These are phyloP conservation scores for Scheffersomyces cryptocercus DNA, from an alignment of 1,139 yeast genomes.

Conservation along the genomic window DNA sequence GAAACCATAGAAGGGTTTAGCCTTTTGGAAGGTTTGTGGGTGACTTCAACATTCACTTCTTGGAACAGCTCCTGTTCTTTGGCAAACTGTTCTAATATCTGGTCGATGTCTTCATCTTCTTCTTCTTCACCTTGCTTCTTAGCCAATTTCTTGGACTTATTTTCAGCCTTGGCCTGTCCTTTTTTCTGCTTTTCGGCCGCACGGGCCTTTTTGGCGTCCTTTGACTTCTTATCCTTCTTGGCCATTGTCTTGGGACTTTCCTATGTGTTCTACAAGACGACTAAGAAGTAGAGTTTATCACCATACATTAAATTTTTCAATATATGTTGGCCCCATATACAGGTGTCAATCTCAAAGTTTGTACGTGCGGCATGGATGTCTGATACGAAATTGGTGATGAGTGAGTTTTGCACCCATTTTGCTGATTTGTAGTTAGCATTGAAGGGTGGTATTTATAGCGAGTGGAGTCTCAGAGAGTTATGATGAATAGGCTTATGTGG, in stretches of 20 bases:
- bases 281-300: no score
- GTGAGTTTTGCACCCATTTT: no score
- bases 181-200: constrained; percentile 83
- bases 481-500: no score
- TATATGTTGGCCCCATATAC: no score
- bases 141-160: constrained; percentile 71
- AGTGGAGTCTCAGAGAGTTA: no score
- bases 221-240: constrained; percentile 80
- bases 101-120: constrained; percentile 87
- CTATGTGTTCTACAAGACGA: no score
- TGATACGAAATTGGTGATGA: no score
- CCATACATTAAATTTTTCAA: no score
- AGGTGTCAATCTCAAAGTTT: no score
- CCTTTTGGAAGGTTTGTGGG: constrained; percentile 64
- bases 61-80: constrained; percentile 77
- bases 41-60: constrained; percentile 62
- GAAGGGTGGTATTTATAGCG: no score
- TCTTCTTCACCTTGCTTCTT: constrained; percentile 75
- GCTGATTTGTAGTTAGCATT: no score
- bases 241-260: constrained; percentile 51
- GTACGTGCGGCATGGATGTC: no score
- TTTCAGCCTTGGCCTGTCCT: constrained; percentile 69
- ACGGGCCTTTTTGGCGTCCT: constrained; percentile 90
- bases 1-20: constrained; percentile 76
- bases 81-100: constrained; percentile 75